phyloP scores from a whole-genome alignment of 441 rosid genomes.

The Geranium incanum region DNA sequence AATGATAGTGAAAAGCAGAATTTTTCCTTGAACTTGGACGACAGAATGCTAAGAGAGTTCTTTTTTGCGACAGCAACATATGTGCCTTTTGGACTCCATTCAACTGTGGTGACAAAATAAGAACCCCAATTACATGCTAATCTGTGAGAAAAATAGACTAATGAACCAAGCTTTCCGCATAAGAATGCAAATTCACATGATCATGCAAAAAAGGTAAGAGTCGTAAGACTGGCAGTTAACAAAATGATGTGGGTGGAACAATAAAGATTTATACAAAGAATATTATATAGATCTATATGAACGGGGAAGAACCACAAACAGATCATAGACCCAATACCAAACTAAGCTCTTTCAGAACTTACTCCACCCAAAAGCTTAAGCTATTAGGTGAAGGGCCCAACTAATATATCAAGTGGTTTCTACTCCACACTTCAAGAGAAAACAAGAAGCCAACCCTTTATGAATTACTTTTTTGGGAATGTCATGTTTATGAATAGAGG shows the following conservation, averaged over 20 bases:
- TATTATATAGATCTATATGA: not conserved
- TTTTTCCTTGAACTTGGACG: constrained; percentile 62
- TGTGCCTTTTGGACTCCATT: constrained; percentile 71
- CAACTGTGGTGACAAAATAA: constrained; percentile 40
- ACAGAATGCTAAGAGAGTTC: constrained; percentile 44
- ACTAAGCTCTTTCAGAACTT: too few relatives aligned
- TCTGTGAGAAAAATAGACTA: not conserved
- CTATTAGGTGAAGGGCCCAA: too few relatives aligned
- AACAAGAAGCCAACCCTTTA: not conserved
- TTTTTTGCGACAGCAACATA: constrained; percentile 61
- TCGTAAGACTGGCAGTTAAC: not conserved
- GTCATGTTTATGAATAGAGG: not conserved
- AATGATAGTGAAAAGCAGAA: constrained; percentile 42
- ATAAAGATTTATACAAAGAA: not conserved
- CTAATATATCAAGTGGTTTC: too few relatives aligned
- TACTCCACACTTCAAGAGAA: not conserved
- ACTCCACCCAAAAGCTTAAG: too few relatives aligned
- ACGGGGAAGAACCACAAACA: too few relatives aligned
- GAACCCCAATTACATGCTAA: not conserved
- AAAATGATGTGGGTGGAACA: not conserved
- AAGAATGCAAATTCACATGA: not conserved
- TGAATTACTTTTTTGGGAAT: not conserved
- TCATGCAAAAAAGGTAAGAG: not conserved
- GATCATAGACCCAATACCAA: too few relatives aligned
- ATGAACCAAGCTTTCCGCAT: not conserved